Base-by-base conservation (phyloP, 2,329 filamentous ascomycete species). In the Shiraia sp. region DNA sequence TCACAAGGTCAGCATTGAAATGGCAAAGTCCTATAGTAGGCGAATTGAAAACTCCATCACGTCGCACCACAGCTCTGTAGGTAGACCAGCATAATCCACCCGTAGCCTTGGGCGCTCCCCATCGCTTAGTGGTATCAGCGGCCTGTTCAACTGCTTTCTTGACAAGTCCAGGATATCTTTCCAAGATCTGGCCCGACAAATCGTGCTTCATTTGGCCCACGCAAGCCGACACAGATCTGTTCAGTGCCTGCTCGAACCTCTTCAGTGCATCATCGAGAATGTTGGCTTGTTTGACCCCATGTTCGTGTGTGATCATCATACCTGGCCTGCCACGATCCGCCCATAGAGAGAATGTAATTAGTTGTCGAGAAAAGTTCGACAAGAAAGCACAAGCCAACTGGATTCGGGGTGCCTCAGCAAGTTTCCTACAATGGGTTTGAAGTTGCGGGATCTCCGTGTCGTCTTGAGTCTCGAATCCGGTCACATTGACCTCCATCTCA, bases 361-460 rank as follows among this genome's bases (percentile, higher is more conserved):
- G 44, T 0, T 82, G 55, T 44, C 78, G 75, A 29, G 67, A 72
- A 3, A 83, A 37, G 22, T 70, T 72, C 9, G 76, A 78, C 2
- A 86, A 64, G 45, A 83, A 83, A 1, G 59, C 63, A 7, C 71
- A 72, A 35, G 72, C 77, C 13, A 65, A 70, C 4, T 68, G 69
- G 5, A 70, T 62, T 17, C 78, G 69, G 6, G 73, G 73, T 22
- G 68, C 64, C 40, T 79, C 76, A 0, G 82, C 85, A 3, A 85
- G 66, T 29, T 76, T 76, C 44, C 75, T 77, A 38, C 81, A 83
- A 49, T 87, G 82, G 0, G 68, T 68, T 53, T 81, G 79, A 1
- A 86, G 71, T 30, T 75, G 72, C 1, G 81, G 81, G 12, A 69
- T 53, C 40, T 79, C 81, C 0, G 83, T 86, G 43, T 85, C 76